Base-by-base conservation (phyloP, 495 filamentous ascomycete species). In the Penicillium cataractarum region DNA sequence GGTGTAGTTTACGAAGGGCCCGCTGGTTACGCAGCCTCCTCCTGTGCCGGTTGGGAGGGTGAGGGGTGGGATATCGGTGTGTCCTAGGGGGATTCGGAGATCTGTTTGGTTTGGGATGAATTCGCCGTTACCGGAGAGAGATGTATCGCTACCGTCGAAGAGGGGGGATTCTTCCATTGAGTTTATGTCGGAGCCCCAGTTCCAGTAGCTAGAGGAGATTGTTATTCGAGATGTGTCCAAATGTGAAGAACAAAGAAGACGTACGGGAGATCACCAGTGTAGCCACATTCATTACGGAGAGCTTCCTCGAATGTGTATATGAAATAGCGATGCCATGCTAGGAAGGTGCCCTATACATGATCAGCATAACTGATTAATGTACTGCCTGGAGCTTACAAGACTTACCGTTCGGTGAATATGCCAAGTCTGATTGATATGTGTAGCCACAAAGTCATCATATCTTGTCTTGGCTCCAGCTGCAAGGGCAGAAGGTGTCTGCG, bases 261-360 rank as follows among this genome's bases (percentile, higher is more conserved):
- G 27, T 33, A 76, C 74, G 73, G 74, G 53, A 65, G 67, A 31
- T 69, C 67, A 33, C 88, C 88, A 0, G 66, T 83, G 65, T 90
- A 92, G 44, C 87, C 87, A 66, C 90, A 92, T 65, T 93, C 89
- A 15, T 87, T 80, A 24, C 82, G 78, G 22, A 93, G 78, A 2
- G 89, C 86, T 67, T 87, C 80, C 70, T 92, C 90, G 69, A 86
- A 92, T 8, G 75, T 74, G 60, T 75, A 83, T 40, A 83, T 76
- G 67, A 86, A 92, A 72, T 88, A 89, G 19, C 90, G 80, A 68
- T 93, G 90, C 87, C 89, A 92, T 1, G 83, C 73, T 32, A 90
- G 75, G 74, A 93, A 90, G 59, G 82, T 85, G 21, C 86, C 88
- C 79, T 63, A 26, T 4, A 9, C 24, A 12, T 8, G 19, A 22